Evolutionary conservation across 139 green algal genomes (phyloP), one percentile per base, ranked within the genome.

Genomic region (Volvox africanus): DNA sequence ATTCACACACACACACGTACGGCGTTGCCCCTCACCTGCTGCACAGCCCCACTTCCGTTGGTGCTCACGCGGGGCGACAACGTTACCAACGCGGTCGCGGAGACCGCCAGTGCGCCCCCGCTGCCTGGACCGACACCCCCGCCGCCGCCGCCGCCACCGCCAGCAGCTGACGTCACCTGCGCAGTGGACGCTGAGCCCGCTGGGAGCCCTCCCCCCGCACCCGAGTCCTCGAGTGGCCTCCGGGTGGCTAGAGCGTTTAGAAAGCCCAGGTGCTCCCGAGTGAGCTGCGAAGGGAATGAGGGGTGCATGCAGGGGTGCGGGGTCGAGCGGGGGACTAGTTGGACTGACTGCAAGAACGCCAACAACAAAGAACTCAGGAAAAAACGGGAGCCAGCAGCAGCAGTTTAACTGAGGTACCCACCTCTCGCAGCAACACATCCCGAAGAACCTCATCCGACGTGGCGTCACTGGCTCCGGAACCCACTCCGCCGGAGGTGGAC

Each of bases 251-350:
- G 44, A 0, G 81, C 68, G 30, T 88, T 69, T 0, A 97, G 93
- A 80, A 98, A 92, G 0, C 28, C 30, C 26, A 95, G 82, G 84
- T 96, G 92, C 92, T 98, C 96, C 24, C 95, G 93, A 0, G 94
- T 97, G 0, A 97, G 87, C 80, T 98, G 87, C 71, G 71, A 2
- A 6, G 65, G 65, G 65, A n/a, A n/a, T n/a, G 65, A 30, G 65
- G 11, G 21, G 65, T 24, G 62, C 17, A 19, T 17, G 19, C 17
- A 69, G 65, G 65, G 65, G 65, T 30, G 65, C 21, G 21, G 2
- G 65, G 55, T n/a, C 9, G 61, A 18, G 32, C 20, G 61, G 14
- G 44, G 80, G 80, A 36, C 17, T 37, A 24, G 75, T 37, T 5
- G 75, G 75, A 14, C 11, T n/a, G 81, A 61, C 50, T 6, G 24